Base-by-base conservation (phyloP, 441 rosid species). In the Pelargonium myrrhifolium region DNA sequence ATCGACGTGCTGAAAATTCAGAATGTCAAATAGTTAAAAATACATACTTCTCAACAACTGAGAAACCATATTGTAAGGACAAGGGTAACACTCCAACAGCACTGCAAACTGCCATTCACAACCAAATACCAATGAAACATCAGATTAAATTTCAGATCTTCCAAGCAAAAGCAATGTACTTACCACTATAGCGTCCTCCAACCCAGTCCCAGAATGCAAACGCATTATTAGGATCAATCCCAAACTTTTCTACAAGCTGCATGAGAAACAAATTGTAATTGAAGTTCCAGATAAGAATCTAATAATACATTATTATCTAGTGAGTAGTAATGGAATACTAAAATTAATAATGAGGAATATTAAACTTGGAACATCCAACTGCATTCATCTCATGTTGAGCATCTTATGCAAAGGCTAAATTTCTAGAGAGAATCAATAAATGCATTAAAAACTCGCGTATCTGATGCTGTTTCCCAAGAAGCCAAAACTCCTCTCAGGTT, bases 191-290 rank as follows among this genome's bases (percentile, higher is more conserved):
- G n/a, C 99, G 82, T 74, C 99, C 99, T 71, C 99, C 97, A 73
- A 93, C 99, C 99, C 99, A 93, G 78, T 91, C 95, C 99, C 96
- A 93, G 76, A 93, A 89, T 70, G 99, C 89, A 86, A 93, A 93
- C 69, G 97, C 90, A 85, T 91, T 91, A 47, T 87, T 86, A 24
- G 99, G 96, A 79, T 93, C 97, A 79, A 93, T 91, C 63, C 99
- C 97, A 58, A 93, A 93, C 79, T 88, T 86, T 82, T 93, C 96
- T 58, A 93, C 97, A 75, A 89, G 89, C 99, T 93, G 95, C 78
- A 66, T 64, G 49, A 14, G 24, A 62, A 20, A 67, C 17, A 70
- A 62, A 42, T 31, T 39, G 10, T 56, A 72, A 15, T 11, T 43
- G n/a, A 40, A 26, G 20, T 37, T 53, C 22, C n/a, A n/a, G 22